Base-by-base conservation (phyloP, 805 yeast species). In the Ogataea henricii region DNA sequence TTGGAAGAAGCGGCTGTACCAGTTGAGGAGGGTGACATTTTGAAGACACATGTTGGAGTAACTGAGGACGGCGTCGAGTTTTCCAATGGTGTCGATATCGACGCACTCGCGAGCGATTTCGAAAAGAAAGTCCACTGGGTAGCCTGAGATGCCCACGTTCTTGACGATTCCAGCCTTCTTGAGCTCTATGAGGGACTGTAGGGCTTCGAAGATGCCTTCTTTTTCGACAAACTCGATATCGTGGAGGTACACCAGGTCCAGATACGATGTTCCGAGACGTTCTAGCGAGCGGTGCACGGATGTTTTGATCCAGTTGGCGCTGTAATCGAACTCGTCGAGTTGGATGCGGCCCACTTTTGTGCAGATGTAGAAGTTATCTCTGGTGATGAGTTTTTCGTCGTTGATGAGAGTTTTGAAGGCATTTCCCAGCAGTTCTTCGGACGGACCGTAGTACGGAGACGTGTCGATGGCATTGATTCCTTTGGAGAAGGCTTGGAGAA, bases 371-470 rank as follows among this genome's bases (percentile, higher is more conserved):
- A 86, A 86, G 16, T 72, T 60, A 4, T 83, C 83, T 49, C 98
- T 74, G 0, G 82, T 73, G 57, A 73, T 65, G 41, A 61, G 63
- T 32, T 74, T 72, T 1, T 63, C 62, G 4, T 62, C 60, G 7
- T 70, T 42, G 4, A 64, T 54, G 25, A 70, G 52, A 1, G 60
- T 46, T 20, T 66, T 63, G 54, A 91, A 68, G 0, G 90, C 92
- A 13, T 73, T 51, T 1, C 98, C 97, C 5, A 88, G 62, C 12
- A 91, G 54, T 16, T 67, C 73, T 60, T 91, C 98, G 4, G 96
- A 87, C 0, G 89, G 89, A 0, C 97, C 97, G 63, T 91, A 91
- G 68, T 88, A 90, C 3, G 97, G 97, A 0, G 97, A 87, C 0
- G 97, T 89, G 62, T 91, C 97, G 30, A 91, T 72, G 1, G 96